Conservation (phyloP, 164 flowering plant genomes). For the Magnolia changhungtana region DNA sequence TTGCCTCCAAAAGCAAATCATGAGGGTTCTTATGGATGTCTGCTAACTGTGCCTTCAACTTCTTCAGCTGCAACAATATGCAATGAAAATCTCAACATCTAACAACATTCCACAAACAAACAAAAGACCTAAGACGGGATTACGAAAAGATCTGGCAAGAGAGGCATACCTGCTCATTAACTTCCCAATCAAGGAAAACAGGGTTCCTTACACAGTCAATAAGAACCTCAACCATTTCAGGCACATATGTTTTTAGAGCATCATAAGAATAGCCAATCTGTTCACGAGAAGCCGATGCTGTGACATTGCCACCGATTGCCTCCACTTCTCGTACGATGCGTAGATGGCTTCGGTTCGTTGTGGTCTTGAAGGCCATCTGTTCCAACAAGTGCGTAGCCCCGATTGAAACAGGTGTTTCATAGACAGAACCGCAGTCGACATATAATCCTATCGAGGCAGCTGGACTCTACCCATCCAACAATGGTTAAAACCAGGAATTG, state of each 20-base stretch:
- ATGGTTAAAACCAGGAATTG: not conserved
- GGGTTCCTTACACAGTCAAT: slow-evolving; percentile 85
- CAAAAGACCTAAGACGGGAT: not conserved
- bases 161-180: slow-evolving; percentile 67
- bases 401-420: slow-evolving; percentile 45
- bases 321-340: slow-evolving; percentile 78
- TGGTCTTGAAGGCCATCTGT: slow-evolving; percentile 77
- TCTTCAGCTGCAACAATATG: slow-evolving; percentile 47
- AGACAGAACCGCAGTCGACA: slow-evolving; percentile 67
- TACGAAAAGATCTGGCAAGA: slow-evolving; percentile 29
- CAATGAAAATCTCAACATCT: slow-evolving; percentile 7
- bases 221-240: slow-evolving; percentile 83
- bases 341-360: slow-evolving; percentile 64
- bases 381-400: slow-evolving; percentile 72
- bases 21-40: slow-evolving; percentile 71
- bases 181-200: slow-evolving; percentile 79
- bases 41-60: slow-evolving; percentile 59
- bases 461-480: slow-evolving; percentile 37
- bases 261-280: slow-evolving; percentile 56
- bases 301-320: slow-evolving; percentile 68
- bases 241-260: slow-evolving; percentile 75
- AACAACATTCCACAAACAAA: not conserved
- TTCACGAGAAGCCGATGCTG: slow-evolving; percentile 55
- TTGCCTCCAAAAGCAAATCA: slow-evolving; percentile 72
- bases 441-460: slow-evolving; percentile 64